These are phyloP conservation scores for Fusarium drepaniforme DNA, from an alignment of 2,329 filamentous ascomycete genomes.

Conservation along the genomic window DNA sequence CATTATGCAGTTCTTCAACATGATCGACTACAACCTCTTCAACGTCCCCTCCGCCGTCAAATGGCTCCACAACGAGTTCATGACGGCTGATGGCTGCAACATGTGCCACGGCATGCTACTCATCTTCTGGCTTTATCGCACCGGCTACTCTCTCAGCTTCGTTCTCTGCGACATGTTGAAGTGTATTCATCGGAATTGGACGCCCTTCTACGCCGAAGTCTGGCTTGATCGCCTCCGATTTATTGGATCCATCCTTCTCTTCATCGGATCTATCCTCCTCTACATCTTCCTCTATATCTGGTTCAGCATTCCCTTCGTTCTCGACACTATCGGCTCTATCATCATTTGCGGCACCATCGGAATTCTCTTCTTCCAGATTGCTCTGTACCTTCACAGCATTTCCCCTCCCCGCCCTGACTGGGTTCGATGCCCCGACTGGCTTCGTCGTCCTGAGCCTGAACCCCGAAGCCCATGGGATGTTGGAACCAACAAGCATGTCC, in stretches of 20 bases:
- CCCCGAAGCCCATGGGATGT: neutral
- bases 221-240: neutral
- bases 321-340: neutral
- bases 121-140: conserved; percentile 25
- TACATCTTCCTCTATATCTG: neutral
- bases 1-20: conserved; percentile 16
- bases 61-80: conserved; percentile 26
- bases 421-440: neutral
- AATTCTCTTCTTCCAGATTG: neutral
- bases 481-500: neutral
- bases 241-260: neutral
- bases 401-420: neutral
- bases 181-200: neutral
- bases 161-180: conserved; percentile 1
- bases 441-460: neutral
- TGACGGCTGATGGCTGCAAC: conserved; percentile 6
- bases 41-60: conserved; percentile 11
- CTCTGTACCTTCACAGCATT: neutral
- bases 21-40: conserved; percentile 12
- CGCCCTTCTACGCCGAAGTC: neutral
- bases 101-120: conserved; percentile 23
- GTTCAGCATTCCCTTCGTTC: neutral
- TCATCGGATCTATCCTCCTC: neutral
- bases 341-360: neutral
- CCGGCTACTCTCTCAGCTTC: neutral